A percentile compares a stretch with the other conserved stretches of the same genome.
Evolutionary conservation across 768 basidiomycete species (phyloP).

Genomic region (Saitozyma sp.): DNA sequence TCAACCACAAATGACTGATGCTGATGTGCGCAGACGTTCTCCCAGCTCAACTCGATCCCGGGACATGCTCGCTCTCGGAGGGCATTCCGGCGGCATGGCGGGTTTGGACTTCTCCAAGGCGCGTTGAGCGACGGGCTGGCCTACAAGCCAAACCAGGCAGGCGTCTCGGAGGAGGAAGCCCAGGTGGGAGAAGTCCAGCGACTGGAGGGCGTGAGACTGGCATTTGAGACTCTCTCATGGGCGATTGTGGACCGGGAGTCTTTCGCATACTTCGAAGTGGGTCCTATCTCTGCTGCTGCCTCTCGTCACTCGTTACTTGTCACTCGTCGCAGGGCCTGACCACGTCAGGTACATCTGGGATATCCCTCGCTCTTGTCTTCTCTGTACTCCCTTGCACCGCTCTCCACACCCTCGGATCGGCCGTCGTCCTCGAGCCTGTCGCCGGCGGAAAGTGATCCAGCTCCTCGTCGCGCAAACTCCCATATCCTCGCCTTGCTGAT

Average conservation of each 20-base stretch:
- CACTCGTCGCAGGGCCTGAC: no score
- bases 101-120: constrained; percentile 21
- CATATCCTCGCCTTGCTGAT: constrained; percentile 38
- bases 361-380: constrained; percentile 10
- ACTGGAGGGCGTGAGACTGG: constrained; percentile 36
- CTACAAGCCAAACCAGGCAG: constrained; percentile 8
- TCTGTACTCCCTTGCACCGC: constrained; percentile 2
- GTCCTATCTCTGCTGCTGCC: no score
- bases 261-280: no score
- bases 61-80: constrained; percentile 18
- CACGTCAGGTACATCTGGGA: no score
- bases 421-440: no score
- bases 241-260: constrained; percentile 26
- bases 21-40: constrained; percentile 26
- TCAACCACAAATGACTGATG: neutral
- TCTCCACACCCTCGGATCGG: no score
- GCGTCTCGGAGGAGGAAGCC: constrained; percentile 21
- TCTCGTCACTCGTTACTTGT: no score
- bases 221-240: constrained; percentile 35
- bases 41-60: constrained; percentile 26
- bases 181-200: constrained; percentile 44
- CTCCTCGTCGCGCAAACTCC: constrained; percentile 10
- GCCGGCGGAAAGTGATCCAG: no score
- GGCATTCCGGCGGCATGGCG: constrained; percentile 37
- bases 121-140: constrained; percentile 19